Conservation (phyloP, 148 eudicot genomes). For the Polygonum maritimum region DNA sequence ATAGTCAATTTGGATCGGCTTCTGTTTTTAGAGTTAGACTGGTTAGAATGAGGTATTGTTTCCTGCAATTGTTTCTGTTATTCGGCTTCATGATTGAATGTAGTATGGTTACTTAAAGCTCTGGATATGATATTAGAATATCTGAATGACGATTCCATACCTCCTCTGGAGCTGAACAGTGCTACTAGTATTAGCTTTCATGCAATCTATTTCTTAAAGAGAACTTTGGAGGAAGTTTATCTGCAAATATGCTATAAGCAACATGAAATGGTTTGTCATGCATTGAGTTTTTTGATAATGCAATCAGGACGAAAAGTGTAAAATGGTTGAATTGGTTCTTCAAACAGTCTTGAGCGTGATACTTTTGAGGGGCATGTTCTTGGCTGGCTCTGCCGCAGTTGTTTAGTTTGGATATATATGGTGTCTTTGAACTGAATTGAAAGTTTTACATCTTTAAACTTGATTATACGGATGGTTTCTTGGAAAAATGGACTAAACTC, state of each 20-base stretch:
- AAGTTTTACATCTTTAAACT: neutral
- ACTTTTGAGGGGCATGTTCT: too few species aligned
- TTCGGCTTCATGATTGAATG: neutral
- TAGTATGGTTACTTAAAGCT: neutral
- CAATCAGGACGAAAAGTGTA: neutral
- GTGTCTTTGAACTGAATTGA: neutral
- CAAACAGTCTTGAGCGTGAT: neutral
- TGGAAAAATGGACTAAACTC: neutral
- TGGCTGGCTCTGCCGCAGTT: too few species aligned
- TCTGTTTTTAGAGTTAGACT: neutral
- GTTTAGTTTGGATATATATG: neutral
- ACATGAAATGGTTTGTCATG: neutral
- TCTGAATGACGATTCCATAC: neutral
- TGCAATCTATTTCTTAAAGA: neutral
- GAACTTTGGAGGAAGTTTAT: neutral
- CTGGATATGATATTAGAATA: neutral
- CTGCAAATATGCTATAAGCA: neutral
- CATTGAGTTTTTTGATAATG: neutral
- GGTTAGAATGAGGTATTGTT: neutral
- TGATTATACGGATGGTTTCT: neutral
- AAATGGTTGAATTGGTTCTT: neutral
- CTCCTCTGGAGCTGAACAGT: neutral
- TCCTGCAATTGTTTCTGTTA: neutral
- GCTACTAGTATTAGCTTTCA: neutral
- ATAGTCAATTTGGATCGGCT: neutral